A percentile compares a stretch with the other conserved stretches of the same genome.
Evolutionary conservation across 1,139 yeast genomes (phyloP).

Genomic region (Blastobotrys proliferans): DNA sequence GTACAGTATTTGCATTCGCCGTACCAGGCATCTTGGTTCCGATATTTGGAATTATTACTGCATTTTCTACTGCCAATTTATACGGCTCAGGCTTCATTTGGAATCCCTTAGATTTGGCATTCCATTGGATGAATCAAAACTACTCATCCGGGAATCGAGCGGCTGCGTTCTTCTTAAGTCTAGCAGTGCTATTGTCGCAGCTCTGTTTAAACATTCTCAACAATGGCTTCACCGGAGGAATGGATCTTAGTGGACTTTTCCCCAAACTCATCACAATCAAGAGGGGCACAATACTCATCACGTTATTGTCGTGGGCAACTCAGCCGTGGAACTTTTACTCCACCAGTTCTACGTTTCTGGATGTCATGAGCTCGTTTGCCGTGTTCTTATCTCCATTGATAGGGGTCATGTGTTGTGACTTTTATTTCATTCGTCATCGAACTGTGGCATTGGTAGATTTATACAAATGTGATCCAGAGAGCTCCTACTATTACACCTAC

Average conservation of each 20-base stretch:
- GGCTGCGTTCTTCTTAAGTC: constrained; percentile 46
- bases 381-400: constrained; percentile 45
- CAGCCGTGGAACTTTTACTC: constrained; percentile 50
- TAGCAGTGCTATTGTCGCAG: constrained; percentile 45
- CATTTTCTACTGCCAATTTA: constrained; percentile 32
- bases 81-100: constrained; percentile 28
- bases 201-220: constrained; percentile 47
- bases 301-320: constrained; percentile 39
- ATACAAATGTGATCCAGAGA: constrained; percentile 36
- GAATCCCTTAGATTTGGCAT: constrained; percentile 20
- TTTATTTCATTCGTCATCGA: constrained; percentile 37
- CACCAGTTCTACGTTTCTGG: constrained; percentile 39
- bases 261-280: constrained; percentile 49
- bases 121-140: constrained; percentile 20
- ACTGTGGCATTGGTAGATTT: constrained; percentile 36
- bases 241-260: constrained; percentile 47
- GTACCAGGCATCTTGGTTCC: constrained; percentile 40
- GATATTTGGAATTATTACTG: constrained; percentile 37
- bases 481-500: constrained; percentile 38
- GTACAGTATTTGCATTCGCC: constrained; percentile 26
- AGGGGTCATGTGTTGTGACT: constrained; percentile 42
- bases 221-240: constrained; percentile 51
- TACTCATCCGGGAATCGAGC: constrained; percentile 22
- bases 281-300: constrained; percentile 48
- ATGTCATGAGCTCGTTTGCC: constrained; percentile 45